Base-by-base conservation (phyloP, 179 eudicot genomes). In the Silene vulgaris region DNA sequence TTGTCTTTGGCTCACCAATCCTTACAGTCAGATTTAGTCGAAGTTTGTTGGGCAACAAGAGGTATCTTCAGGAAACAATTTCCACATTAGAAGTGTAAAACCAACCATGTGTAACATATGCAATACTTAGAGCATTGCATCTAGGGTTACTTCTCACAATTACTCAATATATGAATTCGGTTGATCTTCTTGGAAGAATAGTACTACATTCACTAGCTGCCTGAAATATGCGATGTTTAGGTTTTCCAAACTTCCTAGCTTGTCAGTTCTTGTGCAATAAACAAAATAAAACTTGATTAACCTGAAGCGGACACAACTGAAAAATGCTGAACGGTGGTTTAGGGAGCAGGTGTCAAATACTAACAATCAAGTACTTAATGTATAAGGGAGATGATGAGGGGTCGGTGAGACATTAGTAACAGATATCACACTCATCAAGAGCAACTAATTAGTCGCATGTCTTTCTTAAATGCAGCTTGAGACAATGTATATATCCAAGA, bases 391-490 rank as follows among this genome's bases (percentile, higher is more conserved):
- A 37, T 35, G 71, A 37, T n/a, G 71, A 69, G 54, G 69, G 11
- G 30, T 37, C 30, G 45, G 37, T 19, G 29, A 40, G 6, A 68
- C 43, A 40, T 19, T 16, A n/a, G 9, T 1, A 11, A 35, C 32
- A 57, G 35, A 65, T 16, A 29, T 23, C 69, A 65, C 17, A 65
- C 12, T 30, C 69, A 28, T 65, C 69, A 65, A 65, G 43, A 28
- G 45, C 45, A 29, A 28, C 43, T 30, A 28, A 8, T 43, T 20
- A 19, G 1, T 32, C 52, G 43, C 71, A 32, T 11, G 35, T 32
- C 9, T 45, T 68, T 35, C 56, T 1, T 69, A 20, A 6, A 16
- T 40, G 48, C 48, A 32, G 12, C 23, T n/a, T 35, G 50, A 66
- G 21, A 14, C 8, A 62, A 37, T 37, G 43, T 50, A 50, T 50